A percentile compares a stretch with the other conserved stretches of the same genome.
phyloP scores from a whole-genome alignment of 2,329 filamentous ascomycete species.

The Cryphonectria carpinicola region DNA sequence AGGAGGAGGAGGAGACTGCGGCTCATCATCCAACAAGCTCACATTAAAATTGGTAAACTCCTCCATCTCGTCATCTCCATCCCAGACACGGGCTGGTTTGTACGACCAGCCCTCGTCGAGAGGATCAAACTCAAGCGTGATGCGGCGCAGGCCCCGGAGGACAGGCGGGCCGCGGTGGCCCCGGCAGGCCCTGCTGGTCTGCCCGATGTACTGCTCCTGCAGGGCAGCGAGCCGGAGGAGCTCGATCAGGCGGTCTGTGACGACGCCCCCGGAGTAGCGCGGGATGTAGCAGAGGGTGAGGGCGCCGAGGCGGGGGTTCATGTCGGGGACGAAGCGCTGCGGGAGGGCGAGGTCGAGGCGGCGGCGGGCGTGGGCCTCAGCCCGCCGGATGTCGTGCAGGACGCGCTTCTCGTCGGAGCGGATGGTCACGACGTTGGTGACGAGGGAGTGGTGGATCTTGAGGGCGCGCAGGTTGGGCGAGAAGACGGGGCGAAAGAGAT shows the following conservation, averaged over 20 bases:
- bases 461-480: constrained; percentile 58
- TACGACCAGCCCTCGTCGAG: constrained; percentile 44
- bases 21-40: constrained; percentile 33
- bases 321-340: constrained; percentile 54
- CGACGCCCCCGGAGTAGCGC: constrained; percentile 53
- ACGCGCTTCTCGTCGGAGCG: constrained; percentile 42
- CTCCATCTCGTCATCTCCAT: constrained; percentile 42
- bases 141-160: constrained; percentile 55
- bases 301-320: constrained; percentile 58
- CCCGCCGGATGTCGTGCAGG: constrained; percentile 44
- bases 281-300: constrained; percentile 60
- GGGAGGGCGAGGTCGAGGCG: constrained; percentile 52
- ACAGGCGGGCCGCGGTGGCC: constrained; percentile 46
- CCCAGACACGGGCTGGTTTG: constrained; percentile 36
- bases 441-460: constrained; percentile 62
- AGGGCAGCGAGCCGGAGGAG: constrained; percentile 52
- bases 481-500: constrained; percentile 56
- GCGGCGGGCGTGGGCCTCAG: constrained; percentile 49
- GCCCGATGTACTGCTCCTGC: constrained; percentile 54
- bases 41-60: constrained; percentile 53
- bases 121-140: constrained; percentile 59
- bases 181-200: constrained; percentile 29
- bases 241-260: constrained; percentile 50
- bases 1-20: too few relatives aligned
- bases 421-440: constrained; percentile 58